Base-by-base conservation (phyloP, 1,284 basidiomycete species). In the Ustilago tritici region DNA sequence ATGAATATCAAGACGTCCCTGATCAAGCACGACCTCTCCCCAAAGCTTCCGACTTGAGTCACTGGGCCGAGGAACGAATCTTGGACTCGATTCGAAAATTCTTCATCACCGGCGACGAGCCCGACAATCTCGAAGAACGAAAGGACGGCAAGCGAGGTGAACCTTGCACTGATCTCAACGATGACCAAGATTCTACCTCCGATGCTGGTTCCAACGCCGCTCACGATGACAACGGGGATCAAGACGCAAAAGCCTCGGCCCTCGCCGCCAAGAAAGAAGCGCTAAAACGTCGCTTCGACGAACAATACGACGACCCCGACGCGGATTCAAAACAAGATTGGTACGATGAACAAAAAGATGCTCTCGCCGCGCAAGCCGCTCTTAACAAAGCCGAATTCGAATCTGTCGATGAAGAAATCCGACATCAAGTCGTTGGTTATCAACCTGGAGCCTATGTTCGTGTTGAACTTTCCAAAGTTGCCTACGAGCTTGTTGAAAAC, bases 231-330 rank as follows among this genome's bases (percentile, higher is more conserved):
- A 85, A 85, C 58, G 76, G 32, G 47, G 63, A 62, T 28, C 89
- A 89, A 62, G 84, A 87, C 2, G 82, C 88, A 0, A 88, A 89
- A 36, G 90, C 90, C 7, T 89, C 89, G 2, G 73, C 81, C 88
- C 90, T 98, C 35, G 91, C 92, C 6, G 90, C 90, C 49, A 98
- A 97, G 88, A 98, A 98, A 88, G 94, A 93, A 80, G 91, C 90
- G 1, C 89, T 98, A 66, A 98, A 98, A 87, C 91, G 92, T 77
- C 96, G 96, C 86, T 98, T 98, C 85, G 94, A 99, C 88, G 93
- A 95, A 84, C 93, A 97, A 87, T 98, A 98, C 87, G 95, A 98
- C 85, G 94, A 95, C 82, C 93, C 93, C 1, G 92, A 93, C 68
- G 70, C 72, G 0, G 77, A 70, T 17, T 54, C 69, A 12, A 69